Conservation (phyloP, 345 rosid species). For the Litchi chinensis region DNA sequence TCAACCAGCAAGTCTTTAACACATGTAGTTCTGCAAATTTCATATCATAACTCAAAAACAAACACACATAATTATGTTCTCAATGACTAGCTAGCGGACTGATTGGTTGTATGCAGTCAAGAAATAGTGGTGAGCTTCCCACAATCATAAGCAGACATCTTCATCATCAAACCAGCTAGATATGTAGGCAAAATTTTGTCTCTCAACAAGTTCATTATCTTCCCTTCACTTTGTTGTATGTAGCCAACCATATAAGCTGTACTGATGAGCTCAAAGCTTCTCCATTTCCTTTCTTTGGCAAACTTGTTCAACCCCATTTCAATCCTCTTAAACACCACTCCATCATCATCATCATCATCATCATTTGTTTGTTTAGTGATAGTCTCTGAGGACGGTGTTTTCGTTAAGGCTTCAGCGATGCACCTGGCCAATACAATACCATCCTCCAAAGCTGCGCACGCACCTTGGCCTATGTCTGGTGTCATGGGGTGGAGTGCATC, state of each 20-base stretch:
- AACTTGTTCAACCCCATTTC: conserved; percentile 46
- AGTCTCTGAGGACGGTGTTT: no score
- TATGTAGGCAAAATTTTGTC: conserved; percentile 37
- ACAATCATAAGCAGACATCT: conserved; percentile 50
- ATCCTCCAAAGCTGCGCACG: conserved; percentile 69
- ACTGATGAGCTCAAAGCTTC: conserved; percentile 57
- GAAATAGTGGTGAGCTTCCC: conserved; percentile 31
- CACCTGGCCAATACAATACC: conserved; percentile 67
- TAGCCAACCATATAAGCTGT: conserved; percentile 50
- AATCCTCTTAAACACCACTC: conserved; percentile 36
- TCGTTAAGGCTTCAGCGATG: conserved; percentile 45
- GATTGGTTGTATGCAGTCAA: no score
- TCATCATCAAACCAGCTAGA: conserved; percentile 35
- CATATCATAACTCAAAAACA: no score
- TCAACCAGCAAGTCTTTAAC: no score
- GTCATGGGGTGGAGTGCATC: conserved; percentile 83
- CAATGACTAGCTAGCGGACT: no score
- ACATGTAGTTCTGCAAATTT: no score
- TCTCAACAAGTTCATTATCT: conserved; percentile 38
- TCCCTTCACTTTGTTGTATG: conserved; percentile 47
- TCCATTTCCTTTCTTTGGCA: conserved; percentile 64
- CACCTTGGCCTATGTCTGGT: conserved; percentile 74
- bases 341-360: conserved; percentile 25
- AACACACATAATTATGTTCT: no score
- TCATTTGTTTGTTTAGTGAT: not conserved